Evolutionary conservation across 1,284 basidiomycete genomes (phyloP).

Genomic region (Ustilago crameri): DNA sequence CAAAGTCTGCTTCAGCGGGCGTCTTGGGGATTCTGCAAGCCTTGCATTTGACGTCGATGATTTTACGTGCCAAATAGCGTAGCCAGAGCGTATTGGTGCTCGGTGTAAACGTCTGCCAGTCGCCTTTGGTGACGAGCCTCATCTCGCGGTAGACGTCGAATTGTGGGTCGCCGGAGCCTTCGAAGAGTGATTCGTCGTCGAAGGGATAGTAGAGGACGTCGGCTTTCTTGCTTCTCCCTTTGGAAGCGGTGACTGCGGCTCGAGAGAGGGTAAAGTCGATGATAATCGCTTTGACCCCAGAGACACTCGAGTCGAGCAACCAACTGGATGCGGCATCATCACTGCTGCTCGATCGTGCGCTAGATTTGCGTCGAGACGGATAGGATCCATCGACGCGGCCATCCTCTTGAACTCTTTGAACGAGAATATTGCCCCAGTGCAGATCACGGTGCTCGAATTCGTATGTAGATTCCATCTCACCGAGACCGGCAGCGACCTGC

Average conservation of each 20-base stretch:
- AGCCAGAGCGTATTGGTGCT: slow-evolving; percentile 91
- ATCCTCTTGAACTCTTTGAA: slow-evolving; percentile 67
- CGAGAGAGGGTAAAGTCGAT: slow-evolving; percentile 95
- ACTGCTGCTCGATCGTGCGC: neutral
- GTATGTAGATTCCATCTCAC: slow-evolving; percentile 79
- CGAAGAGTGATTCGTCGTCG: slow-evolving; percentile 67
- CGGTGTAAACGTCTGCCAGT: slow-evolving; percentile 80
- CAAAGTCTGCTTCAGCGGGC: neutral
- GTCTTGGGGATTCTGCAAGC: slow-evolving; percentile 10
- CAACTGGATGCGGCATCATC: neutral
- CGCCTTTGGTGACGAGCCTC: slow-evolving; percentile 73
- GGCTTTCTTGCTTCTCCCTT: slow-evolving; percentile 11
- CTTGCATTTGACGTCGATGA: slow-evolving; percentile 70
- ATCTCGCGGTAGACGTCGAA: slow-evolving; percentile 95
- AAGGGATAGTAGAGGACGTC: slow-evolving; percentile 60
- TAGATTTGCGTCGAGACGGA: neutral
- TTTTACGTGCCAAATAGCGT: slow-evolving; percentile 79
- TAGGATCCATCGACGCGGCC: neutral
- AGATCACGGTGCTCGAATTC: slow-evolving; percentile 97
- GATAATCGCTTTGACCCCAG: slow-evolving; percentile 80
- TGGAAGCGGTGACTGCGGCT: slow-evolving; percentile 31
- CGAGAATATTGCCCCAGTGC: slow-evolving; percentile 96
- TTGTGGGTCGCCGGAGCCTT: slow-evolving; percentile 84
- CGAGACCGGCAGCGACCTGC: slow-evolving; percentile 83
- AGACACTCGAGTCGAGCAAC: slow-evolving; percentile 60